Percentiles rank a stretch among this genome's conserved stretches.
These are phyloP conservation scores for Cunninghamia lanceolata DNA, from an alignment of 75 land plant species.

Conservation along the genomic window DNA sequence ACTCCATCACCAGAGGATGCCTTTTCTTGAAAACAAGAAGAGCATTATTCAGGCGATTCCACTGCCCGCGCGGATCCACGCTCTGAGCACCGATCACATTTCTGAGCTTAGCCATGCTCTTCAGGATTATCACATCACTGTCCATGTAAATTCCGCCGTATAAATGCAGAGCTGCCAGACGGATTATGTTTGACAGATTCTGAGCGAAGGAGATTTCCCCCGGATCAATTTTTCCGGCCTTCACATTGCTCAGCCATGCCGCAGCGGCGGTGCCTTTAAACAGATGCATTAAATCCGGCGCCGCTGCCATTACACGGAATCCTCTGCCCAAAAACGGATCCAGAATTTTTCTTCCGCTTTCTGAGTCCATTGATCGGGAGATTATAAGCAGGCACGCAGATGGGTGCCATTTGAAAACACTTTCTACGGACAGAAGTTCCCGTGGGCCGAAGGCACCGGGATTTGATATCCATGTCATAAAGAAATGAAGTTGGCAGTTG, in stretches of 20 bases:
- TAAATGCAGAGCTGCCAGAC: slow-evolving; percentile 21
- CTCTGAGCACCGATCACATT: slow-evolving; percentile 27
- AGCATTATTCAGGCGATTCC: slow-evolving; percentile 38
- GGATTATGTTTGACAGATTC: slow-evolving; percentile 38
- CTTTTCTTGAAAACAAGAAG: slow-evolving; percentile 26
- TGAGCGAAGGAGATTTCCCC: slow-evolving; percentile 30
- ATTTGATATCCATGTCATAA: slow-evolving; percentile 74
- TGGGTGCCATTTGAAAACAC: slow-evolving; percentile 63
- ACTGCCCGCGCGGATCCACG: slow-evolving; percentile 10
- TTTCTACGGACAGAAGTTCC: slow-evolving; percentile 51
- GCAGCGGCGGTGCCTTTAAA: slow-evolving; percentile 25
- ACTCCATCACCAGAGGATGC: slow-evolving; percentile 16
- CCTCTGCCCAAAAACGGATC: slow-evolving; percentile 23
- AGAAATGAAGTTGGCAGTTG: slow-evolving; percentile 37
- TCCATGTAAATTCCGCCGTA: slow-evolving; percentile 27
- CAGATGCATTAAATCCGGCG: slow-evolving; percentile 25
- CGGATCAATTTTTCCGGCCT: slow-evolving; percentile 30
- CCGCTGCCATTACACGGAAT: slow-evolving; percentile 20
- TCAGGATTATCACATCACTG: slow-evolving; percentile 19
- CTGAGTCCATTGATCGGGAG: slow-evolving; percentile 56
- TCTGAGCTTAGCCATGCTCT: slow-evolving; percentile 5
- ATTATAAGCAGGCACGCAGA: slow-evolving; percentile 52
- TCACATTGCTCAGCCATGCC: slow-evolving; percentile 30
- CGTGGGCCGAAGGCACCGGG: slow-evolving; percentile 35
- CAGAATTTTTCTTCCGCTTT: slow-evolving; percentile 31